Base-by-base conservation (phyloP, 352 stramenopile species). In the Globisporangium paroecandrum region DNA sequence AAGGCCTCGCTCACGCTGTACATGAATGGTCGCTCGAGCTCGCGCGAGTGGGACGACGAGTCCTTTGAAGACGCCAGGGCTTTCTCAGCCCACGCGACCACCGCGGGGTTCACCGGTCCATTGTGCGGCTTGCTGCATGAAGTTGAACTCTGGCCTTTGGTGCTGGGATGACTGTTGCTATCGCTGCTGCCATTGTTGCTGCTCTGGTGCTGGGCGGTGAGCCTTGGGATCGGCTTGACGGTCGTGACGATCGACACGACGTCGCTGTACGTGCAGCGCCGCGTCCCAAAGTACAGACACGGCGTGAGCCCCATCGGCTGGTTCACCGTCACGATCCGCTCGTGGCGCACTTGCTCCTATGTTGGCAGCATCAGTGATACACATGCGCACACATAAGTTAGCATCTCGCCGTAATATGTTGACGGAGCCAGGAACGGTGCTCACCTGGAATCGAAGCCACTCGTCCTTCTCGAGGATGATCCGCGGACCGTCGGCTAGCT, bases 231-330 rank as follows among this genome's bases (percentile, higher is more conserved):
- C 13, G 74, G 71, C 27, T 65, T 34, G 32, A 77, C 73, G 0
- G 84, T 92, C 2, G 84, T 92, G 47, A 90, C 79, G 29, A 90
- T 78, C 10, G 79, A 89, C 20, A 90, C 71, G 68, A 92, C 79
- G 27, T 87, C 83, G 73, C 81, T 90, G 72, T 91, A 90, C 2
- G 84, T 92, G 57, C 77, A 89, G 32, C 84, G 77, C 13, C 84
- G 73, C 8, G 84, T 90, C 36, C 84, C 79, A 60, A 92, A 92
- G 77, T 92, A 92, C 32, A 92, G 70, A 65, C 74, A 81, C 27
- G 84, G 81, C 15, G 81, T 80, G 54, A 83, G 60, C 22, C 69
- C 77, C 54, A 90, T 69, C 27, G 75, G 75, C 64, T 89, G 68
- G 57, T 87, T 82, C 20, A 90, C 80, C 3, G 70, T 80, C 68